Evolutionary conservation across 176 grass and related monocot species (phyloP).

Genomic region (Musa itinerans): DNA sequence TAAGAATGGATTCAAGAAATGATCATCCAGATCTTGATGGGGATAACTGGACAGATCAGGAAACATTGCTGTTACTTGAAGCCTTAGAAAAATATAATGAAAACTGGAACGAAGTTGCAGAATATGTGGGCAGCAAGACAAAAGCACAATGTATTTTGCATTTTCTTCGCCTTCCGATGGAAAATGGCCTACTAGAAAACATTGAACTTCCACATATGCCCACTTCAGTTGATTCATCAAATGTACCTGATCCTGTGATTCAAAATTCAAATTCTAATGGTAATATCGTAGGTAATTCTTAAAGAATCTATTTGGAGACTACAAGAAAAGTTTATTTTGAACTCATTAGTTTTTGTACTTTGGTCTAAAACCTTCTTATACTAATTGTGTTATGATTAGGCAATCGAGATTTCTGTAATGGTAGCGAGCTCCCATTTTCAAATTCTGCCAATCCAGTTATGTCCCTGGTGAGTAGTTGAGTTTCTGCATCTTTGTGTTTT

Average conservation of each 20-base stretch:
- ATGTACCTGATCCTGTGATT: constrained; percentile 25
- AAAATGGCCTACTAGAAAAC: constrained; percentile 67
- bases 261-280: constrained; percentile 40
- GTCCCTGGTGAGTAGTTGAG: constrained; percentile 63
- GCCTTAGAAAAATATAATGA: constrained; percentile 80
- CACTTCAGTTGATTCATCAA: constrained; percentile 7
- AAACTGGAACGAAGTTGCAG: constrained; percentile 83
- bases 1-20: constrained; percentile 44
- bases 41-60: constrained; percentile 74
- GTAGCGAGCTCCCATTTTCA: constrained; percentile 65
- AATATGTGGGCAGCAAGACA: constrained; percentile 76
- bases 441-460: constrained; percentile 92
- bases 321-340: too few species aligned
- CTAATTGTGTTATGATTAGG: constrained; percentile 25
- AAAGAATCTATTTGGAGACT: not conserved
- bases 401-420: constrained; percentile 36
- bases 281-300: constrained; percentile 41
- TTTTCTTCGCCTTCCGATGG: constrained; percentile 84
- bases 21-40: constrained; percentile 49
- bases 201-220: constrained; percentile 48
- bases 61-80: constrained; percentile 86
- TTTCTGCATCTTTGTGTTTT: constrained; percentile 4
- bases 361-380: constrained; percentile 9
- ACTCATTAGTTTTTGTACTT: not conserved
- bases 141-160: constrained; percentile 96